Conservation (phyloP, 2,329 filamentous ascomycete species). For the Teratosphaeria epicoccoides region DNA sequence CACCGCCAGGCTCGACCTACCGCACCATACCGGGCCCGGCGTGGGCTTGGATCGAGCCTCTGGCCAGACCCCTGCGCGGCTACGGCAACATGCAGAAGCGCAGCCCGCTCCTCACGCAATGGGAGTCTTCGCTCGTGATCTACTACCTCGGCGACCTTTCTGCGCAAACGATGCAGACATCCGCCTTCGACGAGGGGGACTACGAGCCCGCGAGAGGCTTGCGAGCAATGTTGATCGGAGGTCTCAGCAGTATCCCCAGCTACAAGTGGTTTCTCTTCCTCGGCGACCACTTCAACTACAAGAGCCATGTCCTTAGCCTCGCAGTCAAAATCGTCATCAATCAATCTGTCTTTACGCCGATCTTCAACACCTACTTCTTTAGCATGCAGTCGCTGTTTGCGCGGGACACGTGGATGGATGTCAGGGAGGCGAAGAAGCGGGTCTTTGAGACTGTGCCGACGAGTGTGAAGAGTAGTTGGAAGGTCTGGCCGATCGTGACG, state of each 20-base stretch:
- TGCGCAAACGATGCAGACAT: constrained; percentile 54
- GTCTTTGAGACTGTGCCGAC: constrained; percentile 65
- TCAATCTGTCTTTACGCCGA: constrained; percentile 68
- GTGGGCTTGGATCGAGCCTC: constrained; percentile 38
- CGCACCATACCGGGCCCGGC: constrained; percentile 32
- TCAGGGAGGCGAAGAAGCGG: constrained; percentile 56
- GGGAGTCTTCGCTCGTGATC: constrained; percentile 64
- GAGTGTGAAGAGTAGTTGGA: constrained; percentile 67
- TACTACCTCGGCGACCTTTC: constrained; percentile 69
- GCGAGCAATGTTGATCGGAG: constrained; percentile 65
- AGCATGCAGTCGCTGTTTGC: constrained; percentile 39
- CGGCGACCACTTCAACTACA: constrained; percentile 71
- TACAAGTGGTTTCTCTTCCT: constrained; percentile 81
- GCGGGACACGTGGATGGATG: constrained; percentile 43
- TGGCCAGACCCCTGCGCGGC: constrained; percentile 36
- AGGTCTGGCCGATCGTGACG: constrained; percentile 80
- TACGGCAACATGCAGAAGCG: constrained; percentile 63
- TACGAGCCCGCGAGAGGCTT: constrained; percentile 62
- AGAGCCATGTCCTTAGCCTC: constrained; percentile 60
- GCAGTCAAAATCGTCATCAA: constrained; percentile 68
- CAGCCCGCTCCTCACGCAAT: constrained; percentile 68
- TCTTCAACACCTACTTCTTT: constrained; percentile 44
- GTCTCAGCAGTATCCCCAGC: constrained; percentile 60
- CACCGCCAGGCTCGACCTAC: constrained; percentile 6
- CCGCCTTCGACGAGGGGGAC: constrained; percentile 23